Percentiles rank a stretch among this genome's conserved stretches.
Evolutionary conservation across 2,329 filamentous ascomycete genomes (phyloP).

Genomic region (Penicillium sp.): DNA sequence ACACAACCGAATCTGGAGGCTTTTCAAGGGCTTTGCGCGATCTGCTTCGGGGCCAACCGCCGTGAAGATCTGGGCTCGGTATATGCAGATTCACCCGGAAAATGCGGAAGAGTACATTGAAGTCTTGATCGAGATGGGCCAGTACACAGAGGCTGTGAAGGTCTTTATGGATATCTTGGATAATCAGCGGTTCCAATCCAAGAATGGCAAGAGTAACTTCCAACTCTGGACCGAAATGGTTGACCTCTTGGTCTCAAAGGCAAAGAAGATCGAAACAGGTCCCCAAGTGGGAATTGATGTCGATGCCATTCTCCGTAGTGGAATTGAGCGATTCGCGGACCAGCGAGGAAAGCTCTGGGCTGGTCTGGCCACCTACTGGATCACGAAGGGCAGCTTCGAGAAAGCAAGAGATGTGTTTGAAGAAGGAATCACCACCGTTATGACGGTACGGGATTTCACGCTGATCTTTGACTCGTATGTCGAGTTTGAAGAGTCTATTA

Average conservation of each 20-base stretch:
- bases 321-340: slow-evolving; percentile 87
- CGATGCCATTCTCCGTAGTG: slow-evolving; percentile 89
- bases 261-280: slow-evolving; percentile 80
- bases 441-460: slow-evolving; percentile 98
- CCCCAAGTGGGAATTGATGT: slow-evolving; percentile 85
- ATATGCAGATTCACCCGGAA: slow-evolving; percentile 97
- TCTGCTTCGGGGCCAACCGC: slow-evolving; percentile 89
- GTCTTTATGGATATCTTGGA: slow-evolving; percentile 92
- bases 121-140: slow-evolving; percentile 76
- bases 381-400: slow-evolving; percentile 89
- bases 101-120: slow-evolving; percentile 95
- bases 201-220: slow-evolving; percentile 91
- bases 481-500: slow-evolving; percentile 96
- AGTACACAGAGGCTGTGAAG: slow-evolving; percentile 89
- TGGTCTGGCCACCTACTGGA: slow-evolving; percentile 95
- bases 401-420: slow-evolving; percentile 92
- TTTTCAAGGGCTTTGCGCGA: slow-evolving; percentile 89
- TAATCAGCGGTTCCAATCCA: slow-evolving; percentile 87
- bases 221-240: slow-evolving; percentile 99
- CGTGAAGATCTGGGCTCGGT: slow-evolving; percentile 90
- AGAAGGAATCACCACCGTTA: slow-evolving; percentile 94
- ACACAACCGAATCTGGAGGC: slow-evolving; percentile 91
- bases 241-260: slow-evolving; percentile 88
- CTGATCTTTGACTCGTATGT: slow-evolving; percentile 95
- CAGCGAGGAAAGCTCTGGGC: slow-evolving; percentile 96